These are phyloP conservation scores for Trichoderma polysporum DNA, from an alignment of 2,329 filamentous ascomycete genomes.

Conservation along the genomic window DNA sequence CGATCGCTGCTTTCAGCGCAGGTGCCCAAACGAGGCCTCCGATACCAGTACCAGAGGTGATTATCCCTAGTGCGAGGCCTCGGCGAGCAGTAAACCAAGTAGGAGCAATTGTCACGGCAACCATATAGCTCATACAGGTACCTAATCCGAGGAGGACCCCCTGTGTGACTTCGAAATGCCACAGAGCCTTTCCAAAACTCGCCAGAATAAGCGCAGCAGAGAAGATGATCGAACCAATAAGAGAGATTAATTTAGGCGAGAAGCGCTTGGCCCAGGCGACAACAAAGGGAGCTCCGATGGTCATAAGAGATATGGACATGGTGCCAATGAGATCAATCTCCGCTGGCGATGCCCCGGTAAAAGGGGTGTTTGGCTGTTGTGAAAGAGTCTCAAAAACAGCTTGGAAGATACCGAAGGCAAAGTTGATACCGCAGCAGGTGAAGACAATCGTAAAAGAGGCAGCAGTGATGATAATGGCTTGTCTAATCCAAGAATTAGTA, in stretches of 20 bases:
- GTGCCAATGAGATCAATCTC: conserved; percentile 9
- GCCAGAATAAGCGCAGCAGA: background rate
- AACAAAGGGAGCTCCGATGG: conserved; percentile 7
- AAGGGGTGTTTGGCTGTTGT: background rate
- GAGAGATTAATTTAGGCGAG: background rate
- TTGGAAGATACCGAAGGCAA: conserved; percentile 9
- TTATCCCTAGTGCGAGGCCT: conserved; percentile 1
- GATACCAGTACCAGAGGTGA: conserved; percentile 8
- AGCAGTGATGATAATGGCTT: background rate
- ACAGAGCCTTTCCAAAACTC: conserved; percentile 2
- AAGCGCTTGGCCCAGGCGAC: conserved; percentile 13
- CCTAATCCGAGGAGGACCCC: background rate
- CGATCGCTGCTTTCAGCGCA: background rate
- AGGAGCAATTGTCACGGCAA: conserved; percentile 2
- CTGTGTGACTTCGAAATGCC: conserved; percentile 9
- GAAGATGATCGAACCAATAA: background rate
- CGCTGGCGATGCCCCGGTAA: conserved; percentile 7
- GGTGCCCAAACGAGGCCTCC: conserved; percentile 12
- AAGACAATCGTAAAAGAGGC: conserved; percentile 8
- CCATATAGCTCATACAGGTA: conserved; percentile 2
- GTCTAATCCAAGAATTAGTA: conserved; percentile 6
- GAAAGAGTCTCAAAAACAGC: conserved; percentile 6
- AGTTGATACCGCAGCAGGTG: conserved; percentile 10
- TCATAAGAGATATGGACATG: conserved; percentile 6
- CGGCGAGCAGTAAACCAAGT: background rate